A percentile compares a stretch with the other conserved stretches of the same genome.
These are phyloP conservation scores for Eucalyptus shirleyi DNA, from an alignment of 345 rosid species.

Conservation along the genomic window DNA sequence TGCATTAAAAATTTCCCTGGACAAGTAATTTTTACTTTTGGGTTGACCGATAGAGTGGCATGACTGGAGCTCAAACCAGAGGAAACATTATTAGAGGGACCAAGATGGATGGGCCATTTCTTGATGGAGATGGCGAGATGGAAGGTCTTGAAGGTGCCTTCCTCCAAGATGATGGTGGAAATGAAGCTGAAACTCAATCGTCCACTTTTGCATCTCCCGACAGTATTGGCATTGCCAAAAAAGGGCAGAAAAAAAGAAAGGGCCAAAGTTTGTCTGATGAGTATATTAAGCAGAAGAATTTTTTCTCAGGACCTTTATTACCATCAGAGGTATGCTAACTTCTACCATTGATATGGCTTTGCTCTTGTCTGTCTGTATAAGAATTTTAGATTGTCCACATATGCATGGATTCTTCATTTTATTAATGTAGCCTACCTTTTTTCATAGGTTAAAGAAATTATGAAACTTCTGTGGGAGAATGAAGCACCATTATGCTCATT, in stretches of 20 bases:
- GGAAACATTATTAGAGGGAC: constrained; percentile 37
- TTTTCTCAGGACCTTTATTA: constrained; percentile 35
- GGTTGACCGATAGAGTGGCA: not conserved
- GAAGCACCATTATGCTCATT: constrained; percentile 70
- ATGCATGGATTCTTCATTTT: not conserved
- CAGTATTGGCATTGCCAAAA: constrained; percentile 5
- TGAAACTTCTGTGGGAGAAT: constrained; percentile 70
- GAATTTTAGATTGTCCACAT: not conserved
- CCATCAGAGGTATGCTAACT: constrained; percentile 57
- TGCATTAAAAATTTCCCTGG: not conserved
- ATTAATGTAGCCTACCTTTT: not conserved
- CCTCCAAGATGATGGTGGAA: not conserved
- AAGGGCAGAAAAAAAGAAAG: constrained; percentile 6
- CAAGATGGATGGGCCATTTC: constrained; percentile 13
- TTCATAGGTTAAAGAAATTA: constrained; percentile 44
- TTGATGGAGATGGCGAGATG: constrained; percentile 15
- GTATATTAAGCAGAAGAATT: constrained; percentile 16
- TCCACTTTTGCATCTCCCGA: constrained; percentile 6
- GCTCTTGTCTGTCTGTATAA: not conserved
- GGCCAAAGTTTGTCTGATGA: constrained; percentile 6
- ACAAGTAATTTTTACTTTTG: not conserved
- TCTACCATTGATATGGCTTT: not conserved
- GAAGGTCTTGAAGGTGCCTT: constrained; percentile 16
- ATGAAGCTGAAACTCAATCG: constrained; percentile 1
- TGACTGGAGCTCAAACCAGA: constrained; percentile 23